Base-by-base conservation (phyloP, 805 yeast genomes). In the Ogataea naganishii region DNA sequence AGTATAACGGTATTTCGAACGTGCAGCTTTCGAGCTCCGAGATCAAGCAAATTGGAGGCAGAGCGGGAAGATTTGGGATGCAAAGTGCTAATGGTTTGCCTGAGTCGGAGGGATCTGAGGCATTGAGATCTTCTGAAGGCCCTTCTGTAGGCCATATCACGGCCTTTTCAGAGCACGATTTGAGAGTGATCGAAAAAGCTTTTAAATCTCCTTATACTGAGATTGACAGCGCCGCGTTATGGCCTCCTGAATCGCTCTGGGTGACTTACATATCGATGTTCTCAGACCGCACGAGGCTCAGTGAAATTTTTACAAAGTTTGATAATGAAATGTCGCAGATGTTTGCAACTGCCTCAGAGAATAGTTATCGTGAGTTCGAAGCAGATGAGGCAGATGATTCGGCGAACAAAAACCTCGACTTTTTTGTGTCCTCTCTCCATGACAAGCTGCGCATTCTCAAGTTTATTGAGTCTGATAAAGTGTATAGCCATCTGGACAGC, bases 41-140 rank as follows among this genome's bases (percentile, higher is more conserved):
- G 33, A 68, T 80, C 18, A 88, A 86, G 51, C 98, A 92, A 51
- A 89, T 92, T 37, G 96, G 92, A 4, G 98, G 98, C 1, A 65
- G 98, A 38, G 98, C 98, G 0, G 98, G 98, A 2, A 59, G 98
- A 37, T 92, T 60, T 38, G 61, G 60, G 12, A 43, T 51, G 20
- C 25, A 24, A n/a, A 23, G 14, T 4, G 18, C 9, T 3, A 27
- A 25, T 7, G 32, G 25, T 11, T n/a, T n/a, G n/a, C n/a, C n/a
- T 3, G 15, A 5, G 26, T 21, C 18, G 30, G 32, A 14, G 16
- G 13, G 10, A 10, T 28, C 14, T 7, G 14, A 7, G 12, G 5
- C 11, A 7, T 5, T 14, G 13, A 14, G 7, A 7, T 27, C 16
- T 18, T 19, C 30, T 5, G 25, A 9, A 16, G 55, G 53, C 17